Evolutionary conservation across 2,329 filamentous ascomycete genomes (phyloP), one percentile per base, ranked within the genome.

Genomic region (Talaromyces sp.): DNA sequence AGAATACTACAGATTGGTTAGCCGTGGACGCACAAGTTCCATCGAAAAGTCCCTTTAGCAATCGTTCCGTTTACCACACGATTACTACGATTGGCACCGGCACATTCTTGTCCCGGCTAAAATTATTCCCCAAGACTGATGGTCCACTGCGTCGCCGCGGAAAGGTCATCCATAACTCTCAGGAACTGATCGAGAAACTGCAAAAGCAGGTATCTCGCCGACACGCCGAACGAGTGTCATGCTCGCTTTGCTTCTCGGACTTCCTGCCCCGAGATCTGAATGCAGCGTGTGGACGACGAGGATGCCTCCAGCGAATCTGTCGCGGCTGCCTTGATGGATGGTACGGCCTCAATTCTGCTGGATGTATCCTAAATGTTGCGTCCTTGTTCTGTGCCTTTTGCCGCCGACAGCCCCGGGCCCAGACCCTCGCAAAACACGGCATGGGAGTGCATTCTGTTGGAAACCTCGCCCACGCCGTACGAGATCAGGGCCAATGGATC

Each of bases 1-100:
- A 82, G 58, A 82, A 82, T 58, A 76, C 73, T 6, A 64, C 64
- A 2, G 64, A 63, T 5, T 83, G 78, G 79, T 73, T 83, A 11
- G 68, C 82, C n/a, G 68, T 70, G 17, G 80, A 81, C 64, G 66
- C 75, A 1, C 66, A 72, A 8, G 58, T 64, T 10, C 71, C 73
- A 21, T 26, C 49, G 13, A 51, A 26, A 14, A 51, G 14, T 17
- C 49, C 24, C 3, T 51, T 51, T 29, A 26, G 11, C 19, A 19
- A 29, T 11, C 24, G 21, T 4, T 51, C 49, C 26, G 24, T 51
- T 4, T 51, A 51, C 13, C 13, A 29, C 21, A 51, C 24, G 7
- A 51, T 51, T n/a, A 26, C 49, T 17, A 51, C 49, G 3, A 51
- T 51, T 26, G 49, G 49, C 10, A 27, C 26, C 6, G 26, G 29